Base-by-base conservation (phyloP, 2,329 filamentous ascomycete genomes). In the Monosporascus ibericus region DNA sequence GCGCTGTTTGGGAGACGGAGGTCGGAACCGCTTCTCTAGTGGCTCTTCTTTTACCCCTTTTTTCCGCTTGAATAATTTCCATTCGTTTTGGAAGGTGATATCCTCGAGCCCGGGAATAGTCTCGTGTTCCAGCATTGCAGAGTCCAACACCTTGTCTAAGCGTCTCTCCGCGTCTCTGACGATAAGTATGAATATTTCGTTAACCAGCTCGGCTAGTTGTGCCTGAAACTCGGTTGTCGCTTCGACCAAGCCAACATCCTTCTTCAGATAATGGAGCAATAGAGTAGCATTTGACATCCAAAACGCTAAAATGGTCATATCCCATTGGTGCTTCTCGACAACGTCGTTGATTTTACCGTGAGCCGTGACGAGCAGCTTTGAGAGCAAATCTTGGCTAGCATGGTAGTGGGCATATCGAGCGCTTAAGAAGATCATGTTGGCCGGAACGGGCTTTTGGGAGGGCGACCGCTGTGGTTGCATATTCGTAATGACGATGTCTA, bases 301-400 rank as follows among this genome's bases (percentile, higher is more conserved):
- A 67, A 99, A 99, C 2, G 94, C 94, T 38, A 99, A 76, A 60
- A 99, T 96, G 0, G 94, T 99, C 94, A 99, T 99, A 67, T 99
- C 94, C 94, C 94, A 97, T 67, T 99, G 94, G 65, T 92, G 86
- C 55, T 82, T 82, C 70, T 97, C 94, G n/a, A 99, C 91, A 30
- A 96, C 90, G 54, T 91, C 87, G 66, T 97, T 97, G 63, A 99
- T 97, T 70, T 92, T 94, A 65, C 95, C 90, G 81, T 95, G 95
- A 38, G 94, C 90, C 37, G 87, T 86, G 25, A 88, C 79, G 17
- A 99, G 81, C 25, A 97, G 80, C 44, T 87, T 87, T 18, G 84
- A 86, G 9, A 99, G 75, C 9, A 99, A 78, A 57, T 96, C 92
- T 2, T 82, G 80, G 63, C 89, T 95, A 47, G 92, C 88, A 70